Percentiles rank a stretch among this genome's conserved stretches.
Evolutionary conservation across 2,329 filamentous ascomycete genomes (phyloP).

Genomic region (Sclerotinia borealis): DNA sequence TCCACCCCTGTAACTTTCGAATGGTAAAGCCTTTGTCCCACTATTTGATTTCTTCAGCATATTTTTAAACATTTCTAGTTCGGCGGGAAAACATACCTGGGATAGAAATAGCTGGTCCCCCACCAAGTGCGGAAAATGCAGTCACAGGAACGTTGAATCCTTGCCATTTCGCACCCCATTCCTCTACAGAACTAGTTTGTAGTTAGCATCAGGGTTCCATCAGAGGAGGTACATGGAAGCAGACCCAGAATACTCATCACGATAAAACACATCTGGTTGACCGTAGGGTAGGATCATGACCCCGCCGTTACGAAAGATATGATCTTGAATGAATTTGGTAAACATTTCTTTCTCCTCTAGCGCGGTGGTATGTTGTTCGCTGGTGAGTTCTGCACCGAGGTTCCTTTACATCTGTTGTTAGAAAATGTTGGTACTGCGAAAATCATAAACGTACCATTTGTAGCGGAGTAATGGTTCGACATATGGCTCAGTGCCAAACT

Average conservation of each 20-base stretch:
- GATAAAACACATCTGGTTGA: constrained; percentile 7
- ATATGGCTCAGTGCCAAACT: constrained; percentile 8
- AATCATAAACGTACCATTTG: constrained; percentile 1
- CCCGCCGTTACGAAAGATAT: constrained; percentile 15
- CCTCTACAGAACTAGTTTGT: neutral
- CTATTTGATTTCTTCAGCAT: constrained; percentile 2
- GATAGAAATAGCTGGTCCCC: constrained; percentile 18
- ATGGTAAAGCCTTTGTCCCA: constrained; percentile 17
- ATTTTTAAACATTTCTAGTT: rapidly evolving
- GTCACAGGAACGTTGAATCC: constrained; percentile 19
- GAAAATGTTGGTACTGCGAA: neutral
- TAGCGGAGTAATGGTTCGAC: constrained; percentile 10
- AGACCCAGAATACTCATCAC: constrained; percentile 13
- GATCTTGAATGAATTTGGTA: constrained; percentile 12
- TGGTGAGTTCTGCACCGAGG: constrained; percentile 14
- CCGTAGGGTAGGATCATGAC: constrained; percentile 19
- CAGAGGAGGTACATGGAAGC: neutral
- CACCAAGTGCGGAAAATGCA: constrained; percentile 19
- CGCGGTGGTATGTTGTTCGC: constrained; percentile 11
- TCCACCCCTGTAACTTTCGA: constrained; percentile 13
- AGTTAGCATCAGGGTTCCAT: neutral
- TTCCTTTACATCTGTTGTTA: constrained; percentile 7
- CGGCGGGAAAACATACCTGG: constrained; percentile 12
- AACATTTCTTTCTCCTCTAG: constrained; percentile 12
- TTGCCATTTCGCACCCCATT: constrained; percentile 19